phyloP scores from a whole-genome alignment of 208 protist genomes.

The Leishmania mexicana region DNA sequence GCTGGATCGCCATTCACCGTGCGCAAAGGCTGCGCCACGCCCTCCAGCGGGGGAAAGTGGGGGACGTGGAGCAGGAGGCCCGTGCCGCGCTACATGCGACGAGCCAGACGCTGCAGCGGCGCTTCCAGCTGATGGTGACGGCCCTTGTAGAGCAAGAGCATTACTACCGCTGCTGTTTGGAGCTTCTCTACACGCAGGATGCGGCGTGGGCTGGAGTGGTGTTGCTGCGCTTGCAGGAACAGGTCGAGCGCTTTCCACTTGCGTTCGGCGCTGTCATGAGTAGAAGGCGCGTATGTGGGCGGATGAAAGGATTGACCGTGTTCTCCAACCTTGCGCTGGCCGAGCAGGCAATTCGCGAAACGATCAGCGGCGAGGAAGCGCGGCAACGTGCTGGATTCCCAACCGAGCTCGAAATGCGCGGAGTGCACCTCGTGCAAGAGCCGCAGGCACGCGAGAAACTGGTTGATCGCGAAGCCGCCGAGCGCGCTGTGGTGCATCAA shows the following conservation, averaged over 20 bases:
- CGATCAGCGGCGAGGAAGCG: slow-evolving; percentile 25
- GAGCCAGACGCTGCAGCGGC: slow-evolving; percentile 19
- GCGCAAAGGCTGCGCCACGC: slow-evolving; percentile 29
- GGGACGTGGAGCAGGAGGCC: slow-evolving; percentile 24
- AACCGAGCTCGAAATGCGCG: slow-evolving; percentile 6
- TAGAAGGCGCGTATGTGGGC: slow-evolving; percentile 39
- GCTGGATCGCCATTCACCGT: slow-evolving; percentile 38
- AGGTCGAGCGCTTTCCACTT: slow-evolving; percentile 48
- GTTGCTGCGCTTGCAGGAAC: slow-evolving; percentile 37
- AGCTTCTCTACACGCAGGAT: slow-evolving; percentile 34
- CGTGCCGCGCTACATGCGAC: slow-evolving; percentile 36
- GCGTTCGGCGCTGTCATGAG: slow-evolving; percentile 62
- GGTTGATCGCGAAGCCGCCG: slow-evolving; percentile 12
- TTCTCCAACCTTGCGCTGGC: slow-evolving; percentile 45
- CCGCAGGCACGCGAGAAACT: slow-evolving; percentile 16
- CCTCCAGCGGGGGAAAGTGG: slow-evolving; percentile 15
- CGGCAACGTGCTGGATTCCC: slow-evolving; percentile 5
- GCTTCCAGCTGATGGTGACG: slow-evolving; percentile 18
- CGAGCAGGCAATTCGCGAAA: slow-evolving; percentile 23
- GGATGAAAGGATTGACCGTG: slow-evolving; percentile 39
- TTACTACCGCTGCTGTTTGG: slow-evolving; percentile 42
- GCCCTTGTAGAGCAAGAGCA: slow-evolving; percentile 36
- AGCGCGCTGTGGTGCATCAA: slow-evolving; percentile 5
- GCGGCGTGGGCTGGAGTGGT: slow-evolving; percentile 41
- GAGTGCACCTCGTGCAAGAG: slow-evolving; percentile 3